phyloP scores from a whole-genome alignment of 2,329 filamentous ascomycete species.

The Botrytis aclada region DNA sequence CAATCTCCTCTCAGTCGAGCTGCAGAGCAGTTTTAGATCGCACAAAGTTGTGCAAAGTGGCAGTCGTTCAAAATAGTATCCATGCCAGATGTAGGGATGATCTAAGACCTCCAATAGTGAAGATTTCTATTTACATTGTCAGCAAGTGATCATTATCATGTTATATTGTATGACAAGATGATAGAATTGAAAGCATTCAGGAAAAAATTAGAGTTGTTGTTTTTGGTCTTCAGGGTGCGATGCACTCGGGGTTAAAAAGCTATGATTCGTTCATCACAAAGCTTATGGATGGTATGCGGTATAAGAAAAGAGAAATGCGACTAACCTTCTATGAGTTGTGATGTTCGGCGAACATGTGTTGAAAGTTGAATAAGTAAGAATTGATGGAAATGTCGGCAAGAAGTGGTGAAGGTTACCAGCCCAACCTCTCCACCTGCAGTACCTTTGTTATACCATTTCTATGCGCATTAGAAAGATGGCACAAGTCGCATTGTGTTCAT shows the following conservation, averaged over 20 bases:
- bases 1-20: too few species aligned
- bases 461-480: background rate
- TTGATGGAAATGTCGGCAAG: background rate
- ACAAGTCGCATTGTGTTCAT: background rate
- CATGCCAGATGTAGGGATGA: background rate
- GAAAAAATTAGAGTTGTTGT: constrained; percentile 45
- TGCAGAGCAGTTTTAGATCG: background rate
- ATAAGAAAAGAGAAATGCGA: constrained; percentile 22
- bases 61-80: background rate
- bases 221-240: constrained; percentile 40
- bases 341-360: background rate
- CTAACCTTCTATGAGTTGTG: constrained; percentile 28
- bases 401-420: background rate
- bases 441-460: background rate
- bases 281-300: constrained; percentile 18
- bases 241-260: constrained; percentile 43
- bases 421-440: background rate
- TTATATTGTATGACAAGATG: constrained; percentile 46
- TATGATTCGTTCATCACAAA: constrained; percentile 39
- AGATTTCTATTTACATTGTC: constrained; percentile 52
- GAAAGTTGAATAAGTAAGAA: background rate
- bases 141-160: constrained; percentile 40
- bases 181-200: constrained; percentile 33
- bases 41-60: background rate
- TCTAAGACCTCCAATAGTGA: background rate